Evolutionary conservation across 305 asterid species (phyloP).

Genomic region (Rubia peregrina): DNA sequence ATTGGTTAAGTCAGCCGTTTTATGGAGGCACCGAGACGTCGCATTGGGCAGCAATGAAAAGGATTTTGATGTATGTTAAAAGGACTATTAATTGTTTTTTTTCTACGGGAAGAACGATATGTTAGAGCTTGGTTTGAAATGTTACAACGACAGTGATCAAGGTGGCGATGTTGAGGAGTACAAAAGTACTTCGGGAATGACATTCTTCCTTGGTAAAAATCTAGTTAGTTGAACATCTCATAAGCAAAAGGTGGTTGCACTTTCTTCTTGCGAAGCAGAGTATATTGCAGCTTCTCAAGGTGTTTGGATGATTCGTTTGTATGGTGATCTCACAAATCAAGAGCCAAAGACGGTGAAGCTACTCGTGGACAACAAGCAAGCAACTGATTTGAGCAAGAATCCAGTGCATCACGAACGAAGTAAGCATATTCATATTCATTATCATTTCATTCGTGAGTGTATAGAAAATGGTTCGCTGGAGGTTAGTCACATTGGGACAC

Average conservation of each 20-base stretch:
- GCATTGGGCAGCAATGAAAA: neutral
- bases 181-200: neutral
- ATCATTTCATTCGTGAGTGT: neutral
- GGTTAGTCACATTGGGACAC: neutral
- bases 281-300: neutral
- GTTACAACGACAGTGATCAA: neutral
- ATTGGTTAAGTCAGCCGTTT: neutral
- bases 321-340: neutral
- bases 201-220: neutral
- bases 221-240: neutral
- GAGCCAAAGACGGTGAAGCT: neutral
- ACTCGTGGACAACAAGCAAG: neutral
- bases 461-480: neutral
- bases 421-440: neutral
- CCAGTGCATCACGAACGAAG: neutral
- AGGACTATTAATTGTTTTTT: neutral
- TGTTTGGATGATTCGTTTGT: neutral
- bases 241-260: neutral
- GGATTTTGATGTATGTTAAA: neutral
- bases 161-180: neutral
- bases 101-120: neutral
- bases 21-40: neutral
- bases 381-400: neutral
- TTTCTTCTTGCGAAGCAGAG: neutral
- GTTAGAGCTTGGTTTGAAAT: neutral